Percentiles rank a stretch among this genome's conserved stretches.
Evolutionary conservation across 169 alveolate genomes (phyloP).

Genomic region (Plasmodium coatneyi): DNA sequence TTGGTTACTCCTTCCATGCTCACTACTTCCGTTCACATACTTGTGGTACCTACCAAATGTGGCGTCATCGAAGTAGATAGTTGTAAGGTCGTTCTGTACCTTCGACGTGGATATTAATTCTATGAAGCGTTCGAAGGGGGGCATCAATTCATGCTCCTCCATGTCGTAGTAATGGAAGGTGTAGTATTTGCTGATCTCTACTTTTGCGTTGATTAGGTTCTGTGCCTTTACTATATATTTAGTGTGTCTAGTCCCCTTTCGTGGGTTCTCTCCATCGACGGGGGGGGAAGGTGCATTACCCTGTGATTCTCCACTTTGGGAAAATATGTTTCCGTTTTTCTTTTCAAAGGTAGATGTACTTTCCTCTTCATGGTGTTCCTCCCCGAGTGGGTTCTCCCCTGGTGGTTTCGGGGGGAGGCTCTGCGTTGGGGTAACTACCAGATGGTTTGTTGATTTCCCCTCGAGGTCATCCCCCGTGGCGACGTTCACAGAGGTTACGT

Average conservation of each 20-base stretch:
- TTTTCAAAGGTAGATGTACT: not conserved
- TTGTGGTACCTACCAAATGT: slow-evolving; percentile 16
- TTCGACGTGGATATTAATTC: slow-evolving; percentile 31
- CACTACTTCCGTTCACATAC: slow-evolving; percentile 26
- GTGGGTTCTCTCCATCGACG: not conserved
- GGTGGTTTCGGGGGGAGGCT: not conserved
- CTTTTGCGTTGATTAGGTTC: slow-evolving; percentile 8
- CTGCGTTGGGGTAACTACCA: not conserved
- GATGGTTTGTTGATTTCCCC: not conserved
- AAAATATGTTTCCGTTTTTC: not conserved
- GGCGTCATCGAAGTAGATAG: slow-evolving; percentile 55
- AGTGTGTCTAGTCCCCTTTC: not conserved
- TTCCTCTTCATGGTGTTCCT: not conserved
- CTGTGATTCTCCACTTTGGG: not conserved
- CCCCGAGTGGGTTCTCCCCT: not conserved
- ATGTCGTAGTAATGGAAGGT: slow-evolving; percentile 3
- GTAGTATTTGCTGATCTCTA: slow-evolving; percentile 27
- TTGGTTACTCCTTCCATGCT: not conserved
- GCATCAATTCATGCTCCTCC: slow-evolving; percentile 25
- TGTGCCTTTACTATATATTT: slow-evolving; percentile 41
- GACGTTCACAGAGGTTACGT: not conserved
- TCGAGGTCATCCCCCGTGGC: no score
- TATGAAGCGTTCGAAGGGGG: slow-evolving; percentile 12
- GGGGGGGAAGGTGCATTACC: not conserved
- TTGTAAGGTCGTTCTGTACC: not conserved